phyloP scores from a whole-genome alignment of 192 early-diverging fungal species.

The Coemansia sp. region DNA sequence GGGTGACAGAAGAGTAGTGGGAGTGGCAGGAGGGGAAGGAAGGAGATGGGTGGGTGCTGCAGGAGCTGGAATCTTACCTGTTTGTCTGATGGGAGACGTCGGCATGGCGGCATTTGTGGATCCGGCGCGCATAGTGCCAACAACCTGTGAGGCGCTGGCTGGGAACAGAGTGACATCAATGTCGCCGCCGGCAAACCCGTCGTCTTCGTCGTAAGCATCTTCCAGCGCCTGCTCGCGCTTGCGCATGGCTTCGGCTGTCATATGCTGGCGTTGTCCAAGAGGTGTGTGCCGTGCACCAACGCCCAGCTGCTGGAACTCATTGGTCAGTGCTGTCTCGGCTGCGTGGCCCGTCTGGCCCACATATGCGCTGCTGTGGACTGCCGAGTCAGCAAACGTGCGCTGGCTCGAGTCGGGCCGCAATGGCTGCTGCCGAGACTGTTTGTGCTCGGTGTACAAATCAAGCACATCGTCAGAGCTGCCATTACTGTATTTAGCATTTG shows the following conservation, averaged over 20 bases:
- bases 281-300: slow-evolving; percentile 11
- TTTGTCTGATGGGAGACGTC: slow-evolving; percentile 11
- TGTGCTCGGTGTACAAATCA: slow-evolving; percentile 12
- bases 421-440: slow-evolving; percentile 9
- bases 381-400: slow-evolving; percentile 13
- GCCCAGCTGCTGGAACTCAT: slow-evolving; percentile 31
- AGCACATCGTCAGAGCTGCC: slow-evolving; percentile 15
- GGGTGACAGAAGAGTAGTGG: not conserved
- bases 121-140: slow-evolving; percentile 35
- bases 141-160: slow-evolving; percentile 26
- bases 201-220: slow-evolving; percentile 44
- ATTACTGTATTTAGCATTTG: not conserved
- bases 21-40: slow-evolving; percentile 5
- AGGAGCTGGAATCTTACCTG: slow-evolving; percentile 38
- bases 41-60: not conserved
- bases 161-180: slow-evolving; percentile 43
- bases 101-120: not conserved
- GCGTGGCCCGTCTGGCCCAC: not conserved
- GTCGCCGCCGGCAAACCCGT: slow-evolving; percentile 31
- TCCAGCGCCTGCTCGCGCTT: slow-evolving; percentile 41
- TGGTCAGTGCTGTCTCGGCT: slow-evolving; percentile 14
- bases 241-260: slow-evolving; percentile 25
- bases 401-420: not conserved
- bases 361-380: slow-evolving; percentile 14
- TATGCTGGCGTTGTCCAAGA: slow-evolving; percentile 21